Conservation (phyloP, 2,329 filamentous ascomycete genomes). For the Trichoderma koningii region DNA sequence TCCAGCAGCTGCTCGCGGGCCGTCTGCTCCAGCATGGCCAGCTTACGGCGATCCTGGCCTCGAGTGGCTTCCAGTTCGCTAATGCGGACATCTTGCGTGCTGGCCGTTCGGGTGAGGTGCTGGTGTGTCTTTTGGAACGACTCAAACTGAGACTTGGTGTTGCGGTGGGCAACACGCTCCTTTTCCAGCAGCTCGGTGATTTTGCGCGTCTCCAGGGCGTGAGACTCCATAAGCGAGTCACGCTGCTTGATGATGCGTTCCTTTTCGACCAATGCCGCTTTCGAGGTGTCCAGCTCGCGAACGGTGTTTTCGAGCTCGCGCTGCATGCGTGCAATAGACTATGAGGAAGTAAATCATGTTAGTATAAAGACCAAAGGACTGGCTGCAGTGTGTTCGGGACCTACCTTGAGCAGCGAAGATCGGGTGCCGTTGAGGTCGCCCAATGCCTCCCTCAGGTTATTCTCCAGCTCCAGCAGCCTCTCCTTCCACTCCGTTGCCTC, state of each 20-base stretch:
- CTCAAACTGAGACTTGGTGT: slow-evolving; percentile 86
- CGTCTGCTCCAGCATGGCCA: slow-evolving; percentile 73
- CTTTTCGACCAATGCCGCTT: slow-evolving; percentile 80
- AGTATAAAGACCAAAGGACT: background rate
- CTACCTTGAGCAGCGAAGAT: slow-evolving; percentile 78
- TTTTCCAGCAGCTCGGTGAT: slow-evolving; percentile 88
- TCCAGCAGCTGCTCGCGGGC: slow-evolving; percentile 87
- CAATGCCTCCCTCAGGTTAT: slow-evolving; percentile 80
- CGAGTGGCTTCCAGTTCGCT: slow-evolving; percentile 82
- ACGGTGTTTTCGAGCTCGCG: slow-evolving; percentile 83
- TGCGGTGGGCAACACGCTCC: slow-evolving; percentile 79
- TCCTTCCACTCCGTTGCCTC: slow-evolving; percentile 92
- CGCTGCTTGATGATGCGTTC: slow-evolving; percentile 87
- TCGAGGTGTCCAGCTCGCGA: slow-evolving; percentile 77
- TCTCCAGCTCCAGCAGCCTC: slow-evolving; percentile 85
- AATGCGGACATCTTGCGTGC: slow-evolving; percentile 81
- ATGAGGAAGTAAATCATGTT: background rate
- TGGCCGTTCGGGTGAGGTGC: slow-evolving; percentile 81
- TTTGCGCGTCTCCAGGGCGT: slow-evolving; percentile 82
- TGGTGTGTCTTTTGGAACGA: slow-evolving; percentile 85
- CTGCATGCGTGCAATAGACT: slow-evolving; percentile 85
- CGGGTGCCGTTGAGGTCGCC: slow-evolving; percentile 86
- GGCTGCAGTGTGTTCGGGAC: too few relatives aligned
- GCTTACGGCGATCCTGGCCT: slow-evolving; percentile 74
- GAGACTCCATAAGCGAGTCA: slow-evolving; percentile 83